phyloP scores from a whole-genome alignment of 208 protist genomes.

The Wallacemonas sp. region DNA sequence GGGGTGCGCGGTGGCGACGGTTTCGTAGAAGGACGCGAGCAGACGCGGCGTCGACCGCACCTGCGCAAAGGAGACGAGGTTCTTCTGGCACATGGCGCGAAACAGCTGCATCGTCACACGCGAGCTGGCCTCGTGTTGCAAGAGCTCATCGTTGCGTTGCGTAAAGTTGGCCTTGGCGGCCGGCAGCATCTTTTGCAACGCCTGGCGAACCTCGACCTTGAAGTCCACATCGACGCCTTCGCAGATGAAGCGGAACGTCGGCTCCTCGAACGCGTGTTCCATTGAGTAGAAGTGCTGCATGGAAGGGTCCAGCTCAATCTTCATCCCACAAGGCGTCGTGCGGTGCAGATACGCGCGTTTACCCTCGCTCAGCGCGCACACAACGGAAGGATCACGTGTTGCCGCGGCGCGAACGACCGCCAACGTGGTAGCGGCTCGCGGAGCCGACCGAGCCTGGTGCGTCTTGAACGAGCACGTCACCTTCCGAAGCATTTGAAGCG shows the following conservation, averaged over 20 bases:
- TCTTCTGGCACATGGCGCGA: conserved; percentile 48
- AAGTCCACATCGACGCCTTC: conserved; percentile 87
- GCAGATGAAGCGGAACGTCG: conserved; percentile 82
- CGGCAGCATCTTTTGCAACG: conserved; percentile 53
- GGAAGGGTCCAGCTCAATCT: conserved; percentile 51
- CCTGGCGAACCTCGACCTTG: conserved; percentile 72
- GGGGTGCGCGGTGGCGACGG: conserved; percentile 60
- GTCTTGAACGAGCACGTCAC: too few relatives aligned
- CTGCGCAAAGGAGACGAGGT: conserved; percentile 80
- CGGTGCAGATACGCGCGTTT: conserved; percentile 26
- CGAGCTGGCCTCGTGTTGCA: conserved; percentile 11
- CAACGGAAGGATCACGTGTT: too few relatives aligned
- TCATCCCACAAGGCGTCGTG: conserved; percentile 22
- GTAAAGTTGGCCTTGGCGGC: conserved; percentile 61
- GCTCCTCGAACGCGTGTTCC: conserved; percentile 86
- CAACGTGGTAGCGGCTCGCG: too few relatives aligned
- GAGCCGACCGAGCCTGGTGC: too few relatives aligned
- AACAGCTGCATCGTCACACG: conserved; percentile 58
- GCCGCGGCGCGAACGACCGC: too few relatives aligned
- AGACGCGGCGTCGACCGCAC: conserved; percentile 72
- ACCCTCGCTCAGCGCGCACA: background rate
- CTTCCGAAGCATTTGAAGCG: too few relatives aligned
- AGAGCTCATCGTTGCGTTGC: conserved; percentile 12
- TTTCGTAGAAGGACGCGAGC: conserved; percentile 78
- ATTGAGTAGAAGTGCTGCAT: conserved; percentile 57